Conservation (phyloP, 495 filamentous ascomycete species). For the Halenospora varia region DNA sequence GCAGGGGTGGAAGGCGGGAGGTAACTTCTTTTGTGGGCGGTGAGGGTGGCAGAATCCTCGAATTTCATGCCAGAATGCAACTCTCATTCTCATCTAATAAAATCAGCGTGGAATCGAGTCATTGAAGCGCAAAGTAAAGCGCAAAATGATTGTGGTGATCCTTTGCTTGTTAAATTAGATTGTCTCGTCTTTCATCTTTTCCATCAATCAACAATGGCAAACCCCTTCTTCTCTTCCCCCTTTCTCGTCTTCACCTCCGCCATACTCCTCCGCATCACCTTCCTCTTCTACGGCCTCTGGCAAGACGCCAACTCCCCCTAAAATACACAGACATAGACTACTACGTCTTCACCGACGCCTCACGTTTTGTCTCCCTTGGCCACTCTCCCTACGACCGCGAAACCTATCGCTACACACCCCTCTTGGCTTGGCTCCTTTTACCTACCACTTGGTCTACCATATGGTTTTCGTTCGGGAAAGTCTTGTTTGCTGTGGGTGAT, state of each 20-base stretch:
- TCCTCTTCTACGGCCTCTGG: conserved; percentile 83
- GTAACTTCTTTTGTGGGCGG: neutral
- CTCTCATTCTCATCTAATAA: no score
- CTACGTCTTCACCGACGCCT: conserved; percentile 95
- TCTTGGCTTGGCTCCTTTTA: conserved; percentile 83
- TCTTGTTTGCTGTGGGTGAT: conserved; percentile 79
- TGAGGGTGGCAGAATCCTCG: neutral
- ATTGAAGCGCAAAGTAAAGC: neutral
- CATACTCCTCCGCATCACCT: conserved; percentile 57
- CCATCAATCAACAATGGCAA: conserved; percentile 3
- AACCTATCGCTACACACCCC: conserved; percentile 94
- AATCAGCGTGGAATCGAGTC: neutral
- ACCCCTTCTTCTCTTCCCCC: conserved; percentile 21
- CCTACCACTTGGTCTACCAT: conserved; percentile 65
- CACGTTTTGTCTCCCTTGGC: conserved; percentile 62
- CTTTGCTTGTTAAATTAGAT: neutral
- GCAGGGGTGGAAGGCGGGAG: neutral
- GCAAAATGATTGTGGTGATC: neutral
- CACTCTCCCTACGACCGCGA: conserved; percentile 78
- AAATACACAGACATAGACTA: conserved; percentile 99
- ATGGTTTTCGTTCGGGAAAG: conserved; percentile 85
- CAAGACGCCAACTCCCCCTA: conserved; percentile 88
- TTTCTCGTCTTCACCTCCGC: conserved; percentile 59
- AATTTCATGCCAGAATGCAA: neutral
- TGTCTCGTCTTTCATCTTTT: conserved; percentile 33